Conservation (phyloP, 768 basidiomycete species). For the Suillus tomentosus region DNA sequence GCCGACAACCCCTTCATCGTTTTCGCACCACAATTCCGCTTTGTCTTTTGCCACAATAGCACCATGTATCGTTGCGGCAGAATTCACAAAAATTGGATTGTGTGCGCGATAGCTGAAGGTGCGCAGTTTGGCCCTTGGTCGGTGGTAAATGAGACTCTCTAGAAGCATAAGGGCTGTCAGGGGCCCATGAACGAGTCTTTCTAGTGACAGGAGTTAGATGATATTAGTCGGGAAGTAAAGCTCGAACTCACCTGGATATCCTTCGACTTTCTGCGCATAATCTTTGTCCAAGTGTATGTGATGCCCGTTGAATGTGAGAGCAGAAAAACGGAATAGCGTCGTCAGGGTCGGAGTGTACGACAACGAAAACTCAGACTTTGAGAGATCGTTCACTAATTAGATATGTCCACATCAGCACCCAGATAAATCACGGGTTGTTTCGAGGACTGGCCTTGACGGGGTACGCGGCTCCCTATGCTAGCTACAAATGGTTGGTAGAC, state of each 20-base stretch:
- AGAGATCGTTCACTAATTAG: constrained; percentile 51
- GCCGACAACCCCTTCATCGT: constrained; percentile 59
- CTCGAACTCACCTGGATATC: constrained; percentile 58
- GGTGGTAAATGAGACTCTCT: constrained; percentile 55
- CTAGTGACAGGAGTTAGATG: constrained; percentile 36
- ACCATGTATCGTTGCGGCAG: constrained; percentile 49
- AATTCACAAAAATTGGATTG: constrained; percentile 61
- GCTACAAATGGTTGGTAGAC: constrained; percentile 53
- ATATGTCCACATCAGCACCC: constrained; percentile 1
- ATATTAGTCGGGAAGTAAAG: constrained; percentile 1
- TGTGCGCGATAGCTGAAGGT: constrained; percentile 71
- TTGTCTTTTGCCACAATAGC: constrained; percentile 39
- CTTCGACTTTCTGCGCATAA: constrained; percentile 66
- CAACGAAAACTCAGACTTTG: constrained; percentile 60
- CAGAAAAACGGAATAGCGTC: constrained; percentile 84
- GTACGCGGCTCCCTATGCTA: constrained; percentile 30
- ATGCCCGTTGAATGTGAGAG: constrained; percentile 85
- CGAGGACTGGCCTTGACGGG: constrained; percentile 45
- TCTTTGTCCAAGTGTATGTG: constrained; percentile 81
- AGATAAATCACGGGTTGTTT: background rate
- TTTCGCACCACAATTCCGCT: constrained; percentile 58
- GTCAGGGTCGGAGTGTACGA: constrained; percentile 65
- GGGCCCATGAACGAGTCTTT: constrained; percentile 85
- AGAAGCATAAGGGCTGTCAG: constrained; percentile 79
- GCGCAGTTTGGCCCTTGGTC: constrained; percentile 47